Conservation (phyloP, 2,329 filamentous ascomycete genomes). For the Phialocephala sp. region DNA sequence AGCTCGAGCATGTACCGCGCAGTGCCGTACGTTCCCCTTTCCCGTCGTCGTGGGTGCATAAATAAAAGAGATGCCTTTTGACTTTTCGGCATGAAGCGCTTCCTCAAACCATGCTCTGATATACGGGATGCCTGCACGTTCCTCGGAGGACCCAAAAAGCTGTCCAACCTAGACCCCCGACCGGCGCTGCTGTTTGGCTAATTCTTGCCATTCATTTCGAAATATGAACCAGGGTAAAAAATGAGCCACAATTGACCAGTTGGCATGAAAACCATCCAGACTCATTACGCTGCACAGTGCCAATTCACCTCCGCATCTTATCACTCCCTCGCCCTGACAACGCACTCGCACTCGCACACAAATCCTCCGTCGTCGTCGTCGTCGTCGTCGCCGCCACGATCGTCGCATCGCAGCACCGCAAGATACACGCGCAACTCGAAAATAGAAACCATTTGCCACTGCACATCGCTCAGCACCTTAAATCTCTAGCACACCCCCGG, state of each 20-base stretch:
- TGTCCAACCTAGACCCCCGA: background rate
- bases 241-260: background rate
- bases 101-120: conserved; percentile 25
- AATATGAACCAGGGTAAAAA: background rate
- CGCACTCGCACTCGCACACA: background rate
- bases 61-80: background rate
- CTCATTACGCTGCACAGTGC: background rate
- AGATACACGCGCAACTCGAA: background rate
- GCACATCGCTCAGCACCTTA: background rate
- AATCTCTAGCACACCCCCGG: background rate
- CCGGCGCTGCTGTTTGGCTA: background rate
- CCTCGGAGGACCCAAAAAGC: background rate
- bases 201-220: background rate
- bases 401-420: background rate
- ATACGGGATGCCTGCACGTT: conserved; percentile 8
- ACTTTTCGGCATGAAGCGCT: conserved; percentile 25
- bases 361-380: background rate
- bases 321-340: background rate
- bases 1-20: background rate
- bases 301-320: background rate
- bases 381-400: background rate
- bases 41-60: background rate
- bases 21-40: background rate
- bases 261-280: background rate
- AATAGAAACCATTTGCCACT: background rate